Evolutionary conservation across 2,329 filamentous ascomycete genomes (phyloP).

Genomic region (Diaporthe sp.): DNA sequence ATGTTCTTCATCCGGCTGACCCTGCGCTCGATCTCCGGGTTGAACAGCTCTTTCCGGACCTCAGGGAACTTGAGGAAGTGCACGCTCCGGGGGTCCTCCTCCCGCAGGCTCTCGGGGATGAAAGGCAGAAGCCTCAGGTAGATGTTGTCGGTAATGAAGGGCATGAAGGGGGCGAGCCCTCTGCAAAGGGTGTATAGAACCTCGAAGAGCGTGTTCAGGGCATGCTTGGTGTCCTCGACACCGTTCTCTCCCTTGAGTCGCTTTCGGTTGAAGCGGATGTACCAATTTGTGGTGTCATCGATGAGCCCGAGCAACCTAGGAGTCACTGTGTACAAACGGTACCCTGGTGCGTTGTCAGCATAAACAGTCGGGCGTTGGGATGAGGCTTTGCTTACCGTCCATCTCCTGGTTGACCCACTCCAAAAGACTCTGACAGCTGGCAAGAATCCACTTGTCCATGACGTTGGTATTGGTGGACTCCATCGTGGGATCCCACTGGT

Average conservation of each 20-base stretch:
- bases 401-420: conserved; percentile 95
- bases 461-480: conserved; percentile 86
- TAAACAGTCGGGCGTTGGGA: background rate
- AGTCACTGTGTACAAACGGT: conserved; percentile 90
- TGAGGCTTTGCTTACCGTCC: conserved; percentile 65
- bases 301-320: conserved; percentile 85
- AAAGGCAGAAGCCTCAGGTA: conserved; percentile 85
- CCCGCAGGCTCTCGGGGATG: conserved; percentile 76
- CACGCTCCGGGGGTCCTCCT: conserved; percentile 83
- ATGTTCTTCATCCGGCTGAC: conserved; percentile 94
- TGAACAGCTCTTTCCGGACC: conserved; percentile 88
- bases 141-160: conserved; percentile 95
- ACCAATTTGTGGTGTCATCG: conserved; percentile 98
- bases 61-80: conserved; percentile 94
- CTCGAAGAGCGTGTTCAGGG: conserved; percentile 93
- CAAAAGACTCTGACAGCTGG: conserved; percentile 89
- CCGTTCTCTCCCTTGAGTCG: conserved; percentile 92
- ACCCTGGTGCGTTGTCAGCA: conserved; percentile 55
- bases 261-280: conserved; percentile 93
- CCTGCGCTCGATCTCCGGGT: conserved; percentile 85
- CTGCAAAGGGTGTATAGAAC: conserved; percentile 90
- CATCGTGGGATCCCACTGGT: conserved; percentile 79
- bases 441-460: conserved; percentile 96
- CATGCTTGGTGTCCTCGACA: conserved; percentile 86
- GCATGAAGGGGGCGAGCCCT: conserved; percentile 92